Conservation (phyloP, 768 basidiomycete genomes). For the Termitomyces sp. region DNA sequence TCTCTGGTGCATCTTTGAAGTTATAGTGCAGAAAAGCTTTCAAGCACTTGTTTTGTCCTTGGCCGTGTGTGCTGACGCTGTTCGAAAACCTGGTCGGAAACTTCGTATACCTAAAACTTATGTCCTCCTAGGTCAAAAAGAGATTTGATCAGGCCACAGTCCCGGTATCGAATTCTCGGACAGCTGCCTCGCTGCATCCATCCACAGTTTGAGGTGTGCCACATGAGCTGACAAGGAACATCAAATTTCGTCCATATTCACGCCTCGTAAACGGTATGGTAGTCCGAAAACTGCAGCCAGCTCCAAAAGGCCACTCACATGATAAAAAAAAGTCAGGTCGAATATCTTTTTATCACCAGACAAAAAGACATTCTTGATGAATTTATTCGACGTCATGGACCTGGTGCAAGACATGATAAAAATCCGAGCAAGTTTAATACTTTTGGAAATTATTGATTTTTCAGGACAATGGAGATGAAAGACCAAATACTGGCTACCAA, state of each 20-base stretch:
- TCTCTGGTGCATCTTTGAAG: background rate
- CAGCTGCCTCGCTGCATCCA: background rate
- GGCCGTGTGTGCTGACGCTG: background rate
- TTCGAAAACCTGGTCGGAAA: background rate
- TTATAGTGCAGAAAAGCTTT: background rate
- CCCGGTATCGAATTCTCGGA: slow-evolving; percentile 2
- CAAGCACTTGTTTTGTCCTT: background rate
- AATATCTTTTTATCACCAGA: background rate
- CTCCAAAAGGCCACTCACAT: background rate
- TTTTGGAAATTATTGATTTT: background rate
- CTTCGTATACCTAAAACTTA: too few species aligned
- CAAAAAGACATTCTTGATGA: too few species aligned
- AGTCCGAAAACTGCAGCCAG: background rate
- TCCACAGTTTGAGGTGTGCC: background rate
- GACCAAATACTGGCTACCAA: background rate
- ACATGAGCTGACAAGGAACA: background rate
- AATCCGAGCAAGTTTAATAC: background rate
- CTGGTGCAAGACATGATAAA: too few species aligned
- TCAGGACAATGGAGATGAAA: background rate
- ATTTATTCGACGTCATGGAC: background rate
- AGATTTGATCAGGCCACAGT: background rate
- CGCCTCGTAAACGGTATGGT: background rate
- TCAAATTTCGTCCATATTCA: background rate
- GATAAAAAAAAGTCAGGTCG: background rate
- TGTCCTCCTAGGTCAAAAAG: background rate